Evolutionary conservation across 805 yeast genomes (phyloP), one percentile per base, ranked within the genome.

Genomic region (Candida ipomoeae): DNA sequence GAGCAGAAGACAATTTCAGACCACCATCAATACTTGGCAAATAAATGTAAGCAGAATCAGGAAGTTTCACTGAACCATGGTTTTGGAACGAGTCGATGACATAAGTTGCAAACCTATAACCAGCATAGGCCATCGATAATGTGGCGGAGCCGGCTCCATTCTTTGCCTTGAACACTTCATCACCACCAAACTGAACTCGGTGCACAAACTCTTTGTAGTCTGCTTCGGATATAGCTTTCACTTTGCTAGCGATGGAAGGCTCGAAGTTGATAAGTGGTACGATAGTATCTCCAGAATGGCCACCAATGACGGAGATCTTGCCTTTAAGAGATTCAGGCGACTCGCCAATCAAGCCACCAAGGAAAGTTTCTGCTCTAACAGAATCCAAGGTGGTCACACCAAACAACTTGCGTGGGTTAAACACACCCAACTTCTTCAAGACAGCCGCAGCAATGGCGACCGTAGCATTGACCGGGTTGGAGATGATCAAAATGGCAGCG

Each of bases 11-110:
- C 40, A 79, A 67, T 45, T 64, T 62, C 33, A 68, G 61, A 33
- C 85, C 88, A 41, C 77, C 73, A 37, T 68, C 68, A 21, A 80
- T 61, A 17, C 81, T 83, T 13, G 81, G 80, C 55, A 85, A 75
- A 61, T 80, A 80, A 32, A 79, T 64, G 60, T 73, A 79, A 3
- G 82, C 71, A 8, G 80, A 73, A 54, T 79, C 83, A 5, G 79
- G 74, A 15, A 71, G 49, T 3, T 21, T 23, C 13, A 39, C 48
- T 3, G 21, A 13, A 3, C 46, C 32, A 17, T 32, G 36, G 38
- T 48, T 44, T 21, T 50, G 33, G 41, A 46, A 48, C 7, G 61
- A 58, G 34, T 49, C 45, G 50, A 58, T 48, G 10, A 58, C 52
- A 35, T 49, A 49, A 45, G 50, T 55, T 13, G 62, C 50, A 43